phyloP scores from a whole-genome alignment of 768 basidiomycete species.

The Pisolithus albus region DNA sequence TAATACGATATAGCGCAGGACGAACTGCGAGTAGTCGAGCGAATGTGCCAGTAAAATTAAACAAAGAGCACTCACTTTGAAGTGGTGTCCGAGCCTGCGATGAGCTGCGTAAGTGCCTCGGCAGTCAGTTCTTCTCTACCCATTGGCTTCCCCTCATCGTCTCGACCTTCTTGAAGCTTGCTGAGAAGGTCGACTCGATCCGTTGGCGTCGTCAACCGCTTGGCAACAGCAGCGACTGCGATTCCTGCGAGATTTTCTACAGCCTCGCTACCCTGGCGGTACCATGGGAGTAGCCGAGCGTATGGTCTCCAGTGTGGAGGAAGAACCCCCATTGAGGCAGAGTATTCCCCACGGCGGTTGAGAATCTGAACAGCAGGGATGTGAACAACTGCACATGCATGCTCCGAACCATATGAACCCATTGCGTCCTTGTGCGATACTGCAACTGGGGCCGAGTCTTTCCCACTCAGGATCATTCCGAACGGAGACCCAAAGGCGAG shows the following conservation, averaged over 20 bases:
- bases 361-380: constrained; percentile 82
- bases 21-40: constrained; percentile 44
- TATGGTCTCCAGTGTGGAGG: constrained; percentile 66
- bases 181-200: constrained; percentile 78
- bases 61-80: constrained; percentile 57
- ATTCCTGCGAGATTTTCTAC: constrained; percentile 73
- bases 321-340: constrained; percentile 75
- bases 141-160: constrained; percentile 75
- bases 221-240: constrained; percentile 72
- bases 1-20: constrained; percentile 87
- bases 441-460: constrained; percentile 68
- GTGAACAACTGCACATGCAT: constrained; percentile 40
- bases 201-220: constrained; percentile 57
- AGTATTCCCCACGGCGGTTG: constrained; percentile 83
- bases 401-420: constrained; percentile 45
- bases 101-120: constrained; percentile 79
- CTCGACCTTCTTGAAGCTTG: constrained; percentile 72
- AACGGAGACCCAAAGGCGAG: constrained; percentile 85
- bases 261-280: constrained; percentile 54
- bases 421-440: constrained; percentile 49
- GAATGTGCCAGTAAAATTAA: not conserved
- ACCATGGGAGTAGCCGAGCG: constrained; percentile 69
- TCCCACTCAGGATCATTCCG: constrained; percentile 74
- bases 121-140: constrained; percentile 79
- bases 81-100: constrained; percentile 89